Evolutionary conservation across 2,329 filamentous ascomycete species (phyloP), one percentile per base, ranked within the genome.

Genomic region (Didymella pinodella): DNA sequence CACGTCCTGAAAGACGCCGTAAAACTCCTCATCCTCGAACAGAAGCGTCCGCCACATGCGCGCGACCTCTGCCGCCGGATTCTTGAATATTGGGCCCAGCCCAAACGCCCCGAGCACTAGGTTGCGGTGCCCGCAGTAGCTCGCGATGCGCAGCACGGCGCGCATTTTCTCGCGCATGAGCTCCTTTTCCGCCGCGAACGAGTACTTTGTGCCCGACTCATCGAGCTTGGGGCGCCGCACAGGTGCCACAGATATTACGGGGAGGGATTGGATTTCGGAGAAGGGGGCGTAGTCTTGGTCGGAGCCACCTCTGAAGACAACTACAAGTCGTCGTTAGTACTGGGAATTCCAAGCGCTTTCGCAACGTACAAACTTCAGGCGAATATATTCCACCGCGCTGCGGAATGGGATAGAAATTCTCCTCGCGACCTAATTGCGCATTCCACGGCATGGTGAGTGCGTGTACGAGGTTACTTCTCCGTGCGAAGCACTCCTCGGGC

Each of bases 111-210:
- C 79, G 45, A 81, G 64, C 60, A 79, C 79, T 31, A 81, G 65
- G 57, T 77, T 78, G 43, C 64, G 65, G 65, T 77, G 73, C 22
- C 75, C 73, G 53, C 74, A 77, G 40, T 75, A 75, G 12, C 72
- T 85, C 63, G 89, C 90, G 62, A 92, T 91, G 46, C 87, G 84
- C 18, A 93, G 83, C 2, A 89, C 87, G 1, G 86, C 85, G 22
- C 87, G 85, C 75, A 93, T 88, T 77, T 92, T 92, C 68, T 90
- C 87, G 68, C 83, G 84, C 78, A 91, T 90, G 73, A 92, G 82
- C 64, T 90, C 86, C 61, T 85, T 85, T 77, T 93, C 90, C 67
- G 88, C 83, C 3, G 82, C 81, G 75, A 93, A 93, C 0, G 88
- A 90, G 76, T 92, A 93, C 63, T 85, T 86, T 61, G 81, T 82